A percentile compares a stretch with the other conserved stretches of the same genome.
Conservation (phyloP, 1,284 basidiomycete species). For the Ganoderma meredithae region DNA sequence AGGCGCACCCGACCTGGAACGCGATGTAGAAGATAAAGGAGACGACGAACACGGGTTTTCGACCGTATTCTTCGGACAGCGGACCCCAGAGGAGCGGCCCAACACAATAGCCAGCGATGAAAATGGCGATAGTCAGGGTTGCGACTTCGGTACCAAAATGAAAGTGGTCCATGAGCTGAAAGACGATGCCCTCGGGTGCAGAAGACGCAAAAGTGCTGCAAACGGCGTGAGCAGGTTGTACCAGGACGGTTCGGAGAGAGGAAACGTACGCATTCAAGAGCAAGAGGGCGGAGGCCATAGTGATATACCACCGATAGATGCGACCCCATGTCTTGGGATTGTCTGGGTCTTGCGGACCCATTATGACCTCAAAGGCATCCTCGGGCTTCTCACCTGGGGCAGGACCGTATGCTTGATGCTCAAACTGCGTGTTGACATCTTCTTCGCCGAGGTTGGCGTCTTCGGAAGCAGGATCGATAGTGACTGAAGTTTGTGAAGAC, state of each 20-base stretch:
- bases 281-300: slow-evolving; percentile 62
- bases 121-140: slow-evolving; percentile 48
- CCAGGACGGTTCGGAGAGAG: neutral
- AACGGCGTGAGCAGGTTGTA: slow-evolving; percentile 21
- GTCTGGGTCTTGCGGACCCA: slow-evolving; percentile 48
- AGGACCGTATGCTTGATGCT: slow-evolving; percentile 38
- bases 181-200: slow-evolving; percentile 57
- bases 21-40: slow-evolving; percentile 40
- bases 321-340: slow-evolving; percentile 68
- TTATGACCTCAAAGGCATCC: slow-evolving; percentile 50
- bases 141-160: slow-evolving; percentile 58
- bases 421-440: slow-evolving; percentile 38
- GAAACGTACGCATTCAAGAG: slow-evolving; percentile 71
- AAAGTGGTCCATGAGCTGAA: slow-evolving; percentile 58
- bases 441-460: slow-evolving; percentile 37
- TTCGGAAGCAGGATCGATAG: neutral
- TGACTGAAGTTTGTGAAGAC: slow-evolving; percentile 11
- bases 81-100: slow-evolving; percentile 74
- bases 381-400: slow-evolving; percentile 39
- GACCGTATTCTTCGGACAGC: slow-evolving; percentile 64
- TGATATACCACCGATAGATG: slow-evolving; percentile 69
- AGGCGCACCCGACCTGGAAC: slow-evolving; percentile 73
- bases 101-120: slow-evolving; percentile 55
- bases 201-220: slow-evolving; percentile 68
- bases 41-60: slow-evolving; percentile 71